Evolutionary conservation across 2,329 filamentous ascomycete species (phyloP).

Genomic region (Scytalidium sp.): DNA sequence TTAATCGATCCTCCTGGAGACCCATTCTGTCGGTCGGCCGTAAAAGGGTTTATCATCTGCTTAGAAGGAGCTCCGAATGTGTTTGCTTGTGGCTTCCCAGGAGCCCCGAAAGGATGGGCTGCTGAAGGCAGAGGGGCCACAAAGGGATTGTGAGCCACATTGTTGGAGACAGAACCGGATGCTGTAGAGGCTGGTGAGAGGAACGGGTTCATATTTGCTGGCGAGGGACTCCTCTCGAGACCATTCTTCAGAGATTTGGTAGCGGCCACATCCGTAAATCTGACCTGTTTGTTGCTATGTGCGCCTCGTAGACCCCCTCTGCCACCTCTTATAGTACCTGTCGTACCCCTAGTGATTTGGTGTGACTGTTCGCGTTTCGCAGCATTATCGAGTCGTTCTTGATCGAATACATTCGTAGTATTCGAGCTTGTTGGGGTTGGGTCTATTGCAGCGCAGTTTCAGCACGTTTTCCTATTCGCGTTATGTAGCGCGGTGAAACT

Average conservation of each 20-base stretch:
- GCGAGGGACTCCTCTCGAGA: not conserved
- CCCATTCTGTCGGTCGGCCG: not conserved
- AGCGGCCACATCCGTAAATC: slow-evolving; percentile 15
- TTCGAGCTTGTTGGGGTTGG: slow-evolving; percentile 7
- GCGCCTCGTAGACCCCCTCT: slow-evolving; percentile 12
- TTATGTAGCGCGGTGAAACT: not conserved
- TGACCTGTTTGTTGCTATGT: slow-evolving; percentile 21
- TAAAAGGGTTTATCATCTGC: not conserved
- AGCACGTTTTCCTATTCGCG: slow-evolving; percentile 11
- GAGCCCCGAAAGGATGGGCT: slow-evolving; percentile 14
- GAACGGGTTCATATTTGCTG: slow-evolving; percentile 3
- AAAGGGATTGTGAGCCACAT: not conserved
- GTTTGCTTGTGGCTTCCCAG: not conserved
- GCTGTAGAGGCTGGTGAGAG: slow-evolving; percentile 1
- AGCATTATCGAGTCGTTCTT: slow-evolving; percentile 29
- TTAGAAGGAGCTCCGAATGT: slow-evolving; percentile 3
- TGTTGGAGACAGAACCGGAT: not conserved
- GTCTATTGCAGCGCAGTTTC: slow-evolving; percentile 13
- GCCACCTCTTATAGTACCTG: slow-evolving; percentile 16
- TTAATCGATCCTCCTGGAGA: not conserved
- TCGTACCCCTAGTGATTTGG: slow-evolving; percentile 12
- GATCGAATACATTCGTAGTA: slow-evolving; percentile 22
- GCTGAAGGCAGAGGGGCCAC: slow-evolving; percentile 2
- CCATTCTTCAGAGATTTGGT: not conserved
- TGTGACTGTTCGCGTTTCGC: slow-evolving; percentile 25